Evolutionary conservation across 2,329 filamentous ascomycete genomes (phyloP).

Genomic region (Paraphoma chrysanthemicola): DNA sequence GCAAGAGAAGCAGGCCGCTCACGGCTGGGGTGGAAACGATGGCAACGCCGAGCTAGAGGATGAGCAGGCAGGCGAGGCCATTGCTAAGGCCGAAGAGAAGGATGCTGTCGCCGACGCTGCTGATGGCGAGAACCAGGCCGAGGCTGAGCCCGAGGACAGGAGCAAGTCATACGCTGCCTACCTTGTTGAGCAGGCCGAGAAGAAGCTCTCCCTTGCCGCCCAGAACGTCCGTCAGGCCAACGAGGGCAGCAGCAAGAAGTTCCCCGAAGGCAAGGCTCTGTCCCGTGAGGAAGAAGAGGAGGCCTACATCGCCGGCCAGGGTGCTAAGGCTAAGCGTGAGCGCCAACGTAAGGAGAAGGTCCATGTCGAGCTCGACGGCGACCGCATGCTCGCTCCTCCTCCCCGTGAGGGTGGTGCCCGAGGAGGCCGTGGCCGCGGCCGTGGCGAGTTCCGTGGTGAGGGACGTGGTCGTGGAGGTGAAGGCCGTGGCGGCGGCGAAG

Average conservation of each 20-base stretch:
- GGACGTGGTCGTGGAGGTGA: constrained; percentile 60
- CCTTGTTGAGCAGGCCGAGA: constrained; percentile 76
- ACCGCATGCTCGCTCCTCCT: constrained; percentile 64
- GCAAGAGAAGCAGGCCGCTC: constrained; percentile 84
- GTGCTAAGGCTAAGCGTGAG: constrained; percentile 80
- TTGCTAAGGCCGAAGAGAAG: constrained; percentile 85
- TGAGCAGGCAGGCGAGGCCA: constrained; percentile 88
- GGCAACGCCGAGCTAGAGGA: constrained; percentile 87
- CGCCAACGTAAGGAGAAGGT: constrained; percentile 93
- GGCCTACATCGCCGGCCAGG: constrained; percentile 74
- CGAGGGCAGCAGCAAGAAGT: constrained; percentile 95
- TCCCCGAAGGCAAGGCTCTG: constrained; percentile 79
- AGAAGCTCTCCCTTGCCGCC: constrained; percentile 74
- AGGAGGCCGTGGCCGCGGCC: constrained; percentile 58
- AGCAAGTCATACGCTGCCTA: constrained; percentile 90
- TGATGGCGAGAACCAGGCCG: constrained; percentile 54
- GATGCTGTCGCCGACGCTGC: constrained; percentile 54
- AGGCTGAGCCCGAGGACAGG: constrained; percentile 77
- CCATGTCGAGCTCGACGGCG: constrained; percentile 83
- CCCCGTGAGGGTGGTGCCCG: constrained; percentile 55
- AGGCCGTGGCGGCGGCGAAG: constrained; percentile 49
- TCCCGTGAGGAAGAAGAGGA: constrained; percentile 66
- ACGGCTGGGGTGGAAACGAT: constrained; percentile 86
- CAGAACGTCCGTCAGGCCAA: constrained; percentile 86
- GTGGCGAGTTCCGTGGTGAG: constrained; percentile 52